Evolutionary conservation across 257 asterid genomes (phyloP).

Genomic region (Ocimum tenuiflorum): DNA sequence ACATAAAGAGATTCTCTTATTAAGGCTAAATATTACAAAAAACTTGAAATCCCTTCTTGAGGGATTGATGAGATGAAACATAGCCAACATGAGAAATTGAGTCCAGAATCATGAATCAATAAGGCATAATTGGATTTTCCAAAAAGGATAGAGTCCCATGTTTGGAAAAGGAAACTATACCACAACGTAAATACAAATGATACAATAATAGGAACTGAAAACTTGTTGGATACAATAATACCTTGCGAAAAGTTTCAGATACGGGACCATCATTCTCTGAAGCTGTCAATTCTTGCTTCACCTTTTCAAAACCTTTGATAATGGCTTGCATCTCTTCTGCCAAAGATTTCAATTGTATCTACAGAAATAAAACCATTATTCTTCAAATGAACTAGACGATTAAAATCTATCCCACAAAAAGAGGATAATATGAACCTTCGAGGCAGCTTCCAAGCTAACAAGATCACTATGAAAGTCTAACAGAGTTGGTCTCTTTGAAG

Average conservation of each 20-base stretch:
- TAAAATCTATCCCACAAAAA: neutral
- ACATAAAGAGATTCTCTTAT: neutral
- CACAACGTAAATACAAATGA: too few relatives aligned
- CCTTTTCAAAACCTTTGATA: conserved; percentile 87
- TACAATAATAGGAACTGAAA: conserved; percentile 5
- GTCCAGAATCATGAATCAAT: neutral
- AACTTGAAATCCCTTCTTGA: neutral
- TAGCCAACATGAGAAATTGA: neutral
- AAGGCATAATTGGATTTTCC: too few relatives aligned
- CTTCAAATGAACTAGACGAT: conserved; percentile 11
- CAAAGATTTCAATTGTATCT: conserved; percentile 73
- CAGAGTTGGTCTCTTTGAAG: conserved; percentile 60
- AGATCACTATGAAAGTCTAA: conserved; percentile 62
- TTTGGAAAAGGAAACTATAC: too few relatives aligned
- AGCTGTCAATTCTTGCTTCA: conserved; percentile 77
- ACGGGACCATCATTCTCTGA: conserved; percentile 96
- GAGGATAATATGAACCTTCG: conserved; percentile 57
- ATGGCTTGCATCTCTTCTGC: conserved; percentile 73
- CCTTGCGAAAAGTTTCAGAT: conserved; percentile 84
- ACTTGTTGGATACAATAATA: conserved; percentile 21
- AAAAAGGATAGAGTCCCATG: too few relatives aligned
- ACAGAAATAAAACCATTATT: conserved; percentile 20
- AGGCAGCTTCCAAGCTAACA: conserved; percentile 22
- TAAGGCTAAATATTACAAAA: too few relatives aligned
- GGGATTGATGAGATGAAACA: neutral